A percentile compares a stretch with the other conserved stretches of the same genome.
Evolutionary conservation across 2,329 filamentous ascomycete genomes (phyloP).

Genomic region (Lecanicillium sp.): DNA sequence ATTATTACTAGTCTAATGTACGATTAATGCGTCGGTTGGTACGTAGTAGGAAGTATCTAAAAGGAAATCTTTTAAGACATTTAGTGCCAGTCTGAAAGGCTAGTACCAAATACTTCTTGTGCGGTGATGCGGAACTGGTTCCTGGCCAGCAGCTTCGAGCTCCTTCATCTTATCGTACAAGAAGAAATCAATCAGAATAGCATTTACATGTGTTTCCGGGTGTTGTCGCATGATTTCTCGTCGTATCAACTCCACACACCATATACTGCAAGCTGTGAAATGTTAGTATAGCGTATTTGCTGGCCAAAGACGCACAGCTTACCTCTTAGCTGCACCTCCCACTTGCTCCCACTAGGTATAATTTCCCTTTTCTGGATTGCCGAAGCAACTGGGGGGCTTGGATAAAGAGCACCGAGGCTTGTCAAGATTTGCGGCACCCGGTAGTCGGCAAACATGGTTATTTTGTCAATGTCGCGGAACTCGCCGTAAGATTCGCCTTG

Average conservation of each 20-base stretch:
- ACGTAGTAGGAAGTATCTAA: not conserved
- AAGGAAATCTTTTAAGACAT: too few species aligned
- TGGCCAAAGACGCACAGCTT: slow-evolving; percentile 13
- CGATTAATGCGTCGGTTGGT: slow-evolving; percentile 8
- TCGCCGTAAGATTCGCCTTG: slow-evolving; percentile 69
- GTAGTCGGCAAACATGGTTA: slow-evolving; percentile 99
- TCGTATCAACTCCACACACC: slow-evolving; percentile 85
- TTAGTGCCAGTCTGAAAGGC: slow-evolving; percentile 8
- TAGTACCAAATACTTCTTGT: slow-evolving; percentile 95
- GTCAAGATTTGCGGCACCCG: slow-evolving; percentile 90
- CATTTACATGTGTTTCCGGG: slow-evolving; percentile 67
- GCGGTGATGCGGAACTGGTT: slow-evolving; percentile 67
- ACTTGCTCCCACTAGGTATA: slow-evolving; percentile 63
- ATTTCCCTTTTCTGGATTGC: slow-evolving; percentile 56
- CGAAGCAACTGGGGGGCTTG: slow-evolving; percentile 70
- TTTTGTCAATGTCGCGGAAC: slow-evolving; percentile 85
- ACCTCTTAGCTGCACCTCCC: slow-evolving; percentile 85
- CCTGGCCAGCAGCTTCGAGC: slow-evolving; percentile 54
- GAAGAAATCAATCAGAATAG: slow-evolving; percentile 94
- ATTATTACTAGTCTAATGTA: too few species aligned
- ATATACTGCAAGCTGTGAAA: slow-evolving; percentile 72
- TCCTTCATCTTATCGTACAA: slow-evolving; percentile 93
- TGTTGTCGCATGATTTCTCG: slow-evolving; percentile 69
- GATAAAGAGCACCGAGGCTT: slow-evolving; percentile 71
- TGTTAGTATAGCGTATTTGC: slow-evolving; percentile 7